Conservation (phyloP, 1,284 basidiomycete species). For the Leccinum subrobustum region DNA sequence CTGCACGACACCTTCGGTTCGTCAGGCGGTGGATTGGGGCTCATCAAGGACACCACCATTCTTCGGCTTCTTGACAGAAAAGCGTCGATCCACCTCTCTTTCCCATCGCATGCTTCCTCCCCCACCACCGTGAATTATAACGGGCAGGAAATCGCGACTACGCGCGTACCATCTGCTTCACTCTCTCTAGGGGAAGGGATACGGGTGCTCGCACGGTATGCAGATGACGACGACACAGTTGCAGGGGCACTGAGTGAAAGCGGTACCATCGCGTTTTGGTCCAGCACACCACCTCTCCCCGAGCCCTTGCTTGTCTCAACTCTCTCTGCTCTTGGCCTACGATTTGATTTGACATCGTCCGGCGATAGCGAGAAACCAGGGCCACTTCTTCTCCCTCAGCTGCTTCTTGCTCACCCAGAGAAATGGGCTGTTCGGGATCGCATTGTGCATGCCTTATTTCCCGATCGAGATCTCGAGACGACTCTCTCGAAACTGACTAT, state of each 20-base stretch:
- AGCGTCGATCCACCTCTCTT: constrained; percentile 29
- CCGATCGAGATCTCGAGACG: constrained; percentile 18
- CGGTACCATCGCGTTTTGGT: constrained; percentile 30
- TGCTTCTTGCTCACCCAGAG: constrained; percentile 27
- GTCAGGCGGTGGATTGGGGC: constrained; percentile 11
- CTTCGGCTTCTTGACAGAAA: constrained; percentile 27
- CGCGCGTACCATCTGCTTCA: constrained; percentile 12
- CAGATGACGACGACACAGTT: not conserved
- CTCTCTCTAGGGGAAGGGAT: constrained; percentile 18
- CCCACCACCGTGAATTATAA: constrained; percentile 10
- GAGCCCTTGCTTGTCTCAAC: constrained; percentile 21
- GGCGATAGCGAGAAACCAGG: not conserved
- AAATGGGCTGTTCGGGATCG: constrained; percentile 19
- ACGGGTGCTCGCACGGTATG: not conserved
- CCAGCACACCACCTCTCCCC: constrained; percentile 28
- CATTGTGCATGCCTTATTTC: constrained; percentile 25
- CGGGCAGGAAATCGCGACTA: constrained; percentile 9
- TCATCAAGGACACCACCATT: constrained; percentile 21
- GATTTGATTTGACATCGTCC: constrained; percentile 1
- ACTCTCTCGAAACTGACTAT: constrained; percentile 53
- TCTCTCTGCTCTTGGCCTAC: constrained; percentile 28
- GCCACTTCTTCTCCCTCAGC: constrained; percentile 25
- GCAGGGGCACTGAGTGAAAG: constrained; percentile 30
- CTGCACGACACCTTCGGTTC: constrained; percentile 15
- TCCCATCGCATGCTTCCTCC: constrained; percentile 19